Evolutionary conservation across 1,284 basidiomycete genomes (phyloP), one percentile per base, ranked within the genome.

Genomic region (Macrocystidia cucumis): DNA sequence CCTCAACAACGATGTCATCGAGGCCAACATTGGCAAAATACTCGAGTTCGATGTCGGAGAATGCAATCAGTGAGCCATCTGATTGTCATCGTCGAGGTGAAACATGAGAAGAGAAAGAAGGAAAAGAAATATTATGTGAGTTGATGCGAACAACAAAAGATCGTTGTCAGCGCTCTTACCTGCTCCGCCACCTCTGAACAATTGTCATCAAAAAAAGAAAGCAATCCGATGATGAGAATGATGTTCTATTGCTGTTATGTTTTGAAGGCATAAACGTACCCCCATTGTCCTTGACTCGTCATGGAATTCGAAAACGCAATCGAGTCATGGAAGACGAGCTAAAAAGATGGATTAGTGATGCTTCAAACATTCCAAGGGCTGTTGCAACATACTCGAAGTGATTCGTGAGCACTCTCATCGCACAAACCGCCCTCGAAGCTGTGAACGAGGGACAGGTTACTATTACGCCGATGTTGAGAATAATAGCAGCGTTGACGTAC

Each of bases 241-340:
- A n/a, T n/a, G n/a, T n/a, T n/a, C n/a, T n/a, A n/a, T n/a, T n/a
- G n/a, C n/a, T n/a, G n/a, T n/a, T n/a, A n/a, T n/a, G n/a, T n/a
- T n/a, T n/a, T 23, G 28, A 29, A 16, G n/a, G n/a, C 22, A 27
- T 25, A 14, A 21, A 45, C 57, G 37, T 36, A 54, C 55, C 57
- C 56, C 30, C 58, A 57, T 45, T 53, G 45, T 3, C 56, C 52
- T 29, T 48, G 29, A 4, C 28, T 16, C 18, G 40, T 40, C 6
- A 52, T 28, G 14, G 21, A 30, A 2, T 43, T 44, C 2, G 57
- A 60, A 43, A 59, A 61, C 7, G 58, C 59, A 37, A 63, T 62
- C 12, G 61, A 61, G 39, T 64, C 60, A 47, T 63, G 59, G 54
- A 63, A 62, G 12, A 55, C 59, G 29, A 52, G 38, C 49, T 50